Conservation (phyloP, 768 basidiomycete species). For the Termitomyces eurrhizus region DNA sequence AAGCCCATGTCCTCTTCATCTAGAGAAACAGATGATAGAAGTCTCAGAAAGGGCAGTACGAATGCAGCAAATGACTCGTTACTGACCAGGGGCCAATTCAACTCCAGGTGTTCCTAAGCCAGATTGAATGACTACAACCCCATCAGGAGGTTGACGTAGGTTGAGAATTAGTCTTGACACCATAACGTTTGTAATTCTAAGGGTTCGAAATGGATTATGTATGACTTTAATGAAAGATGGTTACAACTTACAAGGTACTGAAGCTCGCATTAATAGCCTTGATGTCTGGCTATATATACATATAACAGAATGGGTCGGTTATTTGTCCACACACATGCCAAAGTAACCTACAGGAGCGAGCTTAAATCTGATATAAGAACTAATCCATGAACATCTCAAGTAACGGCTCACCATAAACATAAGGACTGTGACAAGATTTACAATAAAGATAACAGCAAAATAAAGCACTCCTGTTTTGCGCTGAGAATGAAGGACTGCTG, state of each 20-base stretch:
- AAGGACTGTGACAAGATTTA: conserved; percentile 29
- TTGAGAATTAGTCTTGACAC: conserved; percentile 35
- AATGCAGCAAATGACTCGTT: neutral
- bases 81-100: conserved; percentile 4
- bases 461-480: conserved; percentile 7
- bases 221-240: neutral
- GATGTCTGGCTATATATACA: conserved; percentile 23
- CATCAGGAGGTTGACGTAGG: conserved; percentile 18
- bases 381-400: neutral
- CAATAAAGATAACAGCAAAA: conserved; percentile 29
- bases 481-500: neutral
- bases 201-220: neutral
- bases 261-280: conserved; percentile 36
- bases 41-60: neutral
- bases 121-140: neutral
- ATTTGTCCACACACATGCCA: neutral
- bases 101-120: neutral
- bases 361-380: neutral
- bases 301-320: neutral
- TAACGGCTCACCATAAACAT: conserved; percentile 26
- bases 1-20: neutral
- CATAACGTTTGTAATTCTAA: conserved; percentile 33
- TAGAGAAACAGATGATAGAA: neutral
- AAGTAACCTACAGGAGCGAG: neutral
- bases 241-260: conserved; percentile 28